Percentiles rank a stretch among this genome's conserved stretches.
phyloP scores from a whole-genome alignment of 2,329 filamentous ascomycete species.

The Colletotrichum sp. region DNA sequence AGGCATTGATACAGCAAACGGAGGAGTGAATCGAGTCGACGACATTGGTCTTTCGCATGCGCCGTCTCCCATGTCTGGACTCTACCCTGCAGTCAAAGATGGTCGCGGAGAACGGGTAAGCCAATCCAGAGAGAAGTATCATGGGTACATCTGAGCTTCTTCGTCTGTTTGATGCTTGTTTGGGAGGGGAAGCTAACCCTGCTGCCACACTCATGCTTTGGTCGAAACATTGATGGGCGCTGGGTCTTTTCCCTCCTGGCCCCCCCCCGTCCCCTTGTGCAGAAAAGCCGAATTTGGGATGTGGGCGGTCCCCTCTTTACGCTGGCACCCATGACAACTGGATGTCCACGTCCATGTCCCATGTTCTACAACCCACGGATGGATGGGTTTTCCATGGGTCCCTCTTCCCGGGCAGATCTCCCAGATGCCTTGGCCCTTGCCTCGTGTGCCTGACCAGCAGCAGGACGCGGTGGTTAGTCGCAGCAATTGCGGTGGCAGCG shows the following conservation, averaged over 20 bases:
- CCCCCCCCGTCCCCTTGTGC: neutral
- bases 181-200: slow-evolving; percentile 30
- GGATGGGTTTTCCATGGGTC: slow-evolving; percentile 9
- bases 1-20: neutral
- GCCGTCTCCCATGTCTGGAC: neutral
- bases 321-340: neutral
- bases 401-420: slow-evolving; percentile 20
- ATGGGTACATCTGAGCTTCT: slow-evolving; percentile 2
- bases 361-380: neutral
- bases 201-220: slow-evolving; percentile 38
- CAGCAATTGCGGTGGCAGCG: neutral
- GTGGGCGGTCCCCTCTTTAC: slow-evolving; percentile 17
- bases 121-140: neutral
- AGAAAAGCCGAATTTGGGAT: slow-evolving; percentile 17
- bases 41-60: neutral
- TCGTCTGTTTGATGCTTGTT: slow-evolving; percentile 51
- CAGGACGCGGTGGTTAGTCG: neutral
- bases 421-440: slow-evolving; percentile 20
- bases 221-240: slow-evolving; percentile 39
- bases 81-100: neutral
- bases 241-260: neutral
- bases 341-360: neutral
- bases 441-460: slow-evolving; percentile 5
- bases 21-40: neutral
- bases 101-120: neutral